These are phyloP conservation scores for Pseudocercospora fuligena DNA, from an alignment of 2,329 filamentous ascomycete species.

Conservation along the genomic window DNA sequence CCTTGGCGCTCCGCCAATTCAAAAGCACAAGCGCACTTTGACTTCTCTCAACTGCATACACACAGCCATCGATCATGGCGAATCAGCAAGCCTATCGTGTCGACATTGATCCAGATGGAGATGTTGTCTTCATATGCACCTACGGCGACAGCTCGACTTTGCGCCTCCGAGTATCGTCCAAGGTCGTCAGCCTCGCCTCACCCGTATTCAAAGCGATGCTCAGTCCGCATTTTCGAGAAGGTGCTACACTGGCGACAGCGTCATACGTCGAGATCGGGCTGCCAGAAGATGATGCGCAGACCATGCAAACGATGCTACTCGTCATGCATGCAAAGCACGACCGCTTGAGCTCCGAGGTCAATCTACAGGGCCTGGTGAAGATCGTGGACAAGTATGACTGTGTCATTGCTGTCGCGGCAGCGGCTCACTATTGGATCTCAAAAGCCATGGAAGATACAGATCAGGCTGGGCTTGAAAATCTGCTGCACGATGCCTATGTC, in stretches of 20 bases:
- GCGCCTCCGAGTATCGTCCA: slow-evolving; percentile 7
- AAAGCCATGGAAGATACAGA: not conserved
- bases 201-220: slow-evolving; percentile 25
- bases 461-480: not conserved
- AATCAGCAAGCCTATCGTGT: not conserved
- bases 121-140: slow-evolving; percentile 18
- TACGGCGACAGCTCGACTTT: not conserved
- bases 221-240: slow-evolving; percentile 17
- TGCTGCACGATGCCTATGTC: not conserved
- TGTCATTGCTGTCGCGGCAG: not conserved
- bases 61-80: too few species aligned
- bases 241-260: not conserved
- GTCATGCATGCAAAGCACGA: slow-evolving; percentile 1
- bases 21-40: not conserved
- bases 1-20: too few species aligned
- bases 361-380: not conserved
- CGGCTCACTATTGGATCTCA: not conserved
- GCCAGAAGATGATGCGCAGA: not conserved
- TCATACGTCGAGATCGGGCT: not conserved
- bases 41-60: not conserved
- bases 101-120: slow-evolving; percentile 20
- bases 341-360: accelerated
- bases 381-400: slow-evolving; percentile 15
- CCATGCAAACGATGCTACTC: not conserved
- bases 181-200: slow-evolving; percentile 11